Evolutionary conservation across 352 stramenopile species (phyloP), one percentile per base, ranked within the genome.

Genomic region (Blastocystis sp.): DNA sequence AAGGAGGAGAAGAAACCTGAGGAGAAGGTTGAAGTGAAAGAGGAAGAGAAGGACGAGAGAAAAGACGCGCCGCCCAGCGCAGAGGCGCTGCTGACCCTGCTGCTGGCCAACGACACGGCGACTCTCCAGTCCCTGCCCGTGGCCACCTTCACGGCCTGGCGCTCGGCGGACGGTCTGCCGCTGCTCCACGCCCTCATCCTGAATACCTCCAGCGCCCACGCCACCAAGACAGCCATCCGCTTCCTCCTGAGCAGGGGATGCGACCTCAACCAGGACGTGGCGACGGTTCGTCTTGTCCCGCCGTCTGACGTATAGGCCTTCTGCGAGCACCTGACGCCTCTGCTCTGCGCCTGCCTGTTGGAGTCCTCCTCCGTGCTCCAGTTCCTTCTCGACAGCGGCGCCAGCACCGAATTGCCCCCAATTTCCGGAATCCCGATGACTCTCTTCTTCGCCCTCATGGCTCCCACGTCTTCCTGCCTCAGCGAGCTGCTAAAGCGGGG

Each of bases 381-480:
- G 28, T 77, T 77, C 66, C 66, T 77, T 7, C 66, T 57, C 2
- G 7, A n/a, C 52, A 19, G 45, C 2, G 52, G n/a, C 2, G 66
- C 34, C 10, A 38, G 11, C 19, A 34, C 60, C 7, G 38, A 34
- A 3, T n/a, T 43, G 4, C 42, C 21, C 1, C 24, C 4, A 3
- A 7, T 77, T 54, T 34, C n/a, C n/a, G 66, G 38, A 6, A 54
- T 77, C 60, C 66, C 66, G 4, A n/a, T 7, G n/a, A 21, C 66
- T 21, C 38, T 77, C 6, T 77, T 77, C 66, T 77, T 77, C 1
- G 43, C 66, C n/a, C 19, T 77, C 6, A 10, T 77, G 38, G 66
- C 66, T 48, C 38, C 66, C 52, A 60, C 66, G 24, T 19, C 66
- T 3, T 17, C n/a, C n/a, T 60, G 38, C 60, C 40, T 77, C 17